Base-by-base conservation (phyloP, 306 rosid species). In the Albizia julibrissin region DNA sequence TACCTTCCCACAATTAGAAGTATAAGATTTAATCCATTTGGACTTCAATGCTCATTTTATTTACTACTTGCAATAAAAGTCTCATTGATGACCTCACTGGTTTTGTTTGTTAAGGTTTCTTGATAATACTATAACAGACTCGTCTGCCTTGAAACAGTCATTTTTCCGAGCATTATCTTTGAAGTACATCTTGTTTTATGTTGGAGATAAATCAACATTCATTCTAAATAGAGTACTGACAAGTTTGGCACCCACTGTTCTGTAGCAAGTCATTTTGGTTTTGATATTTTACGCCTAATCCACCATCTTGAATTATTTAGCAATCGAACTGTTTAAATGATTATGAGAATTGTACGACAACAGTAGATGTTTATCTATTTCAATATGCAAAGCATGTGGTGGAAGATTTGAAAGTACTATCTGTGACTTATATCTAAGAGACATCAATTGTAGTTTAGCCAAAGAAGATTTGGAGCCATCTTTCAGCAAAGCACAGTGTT, bases 121-220 rank as follows among this genome's bases (percentile, higher is more conserved):
- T 4, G 56, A 49, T 49, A 50, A 67, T 43, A 29, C 40, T 52
- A 31, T 52, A 67, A 39, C 1, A 64, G 70, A 61, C 27, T 54
- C 10, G 75, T 66, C 19, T 80, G 27, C 64, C 46, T 61, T 33
- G 66, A 72, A 26, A 47, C 73, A 61, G 66, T 62, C 43, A 37
- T 74, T 34, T 56, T 64, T 62, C 27, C 65, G 15, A 22, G 65
- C 65, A 22, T 14, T 49, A 15, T 49, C 0, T 49, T 49, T 46
- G 52, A 46, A 46, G 4, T 46, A 46, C 52, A 46, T 46, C 52
- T 46, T 46, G 52, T 12, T 46, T 46, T 46, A 46, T 3, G 52
- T 2, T 46, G 52, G 52, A 46, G 52, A 46, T 46, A 46, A 43
- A 46, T 42, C 47, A 10, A 43, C 13, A 43, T 10, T 43, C 12